These are phyloP conservation scores for Cryomyces minteri DNA, from an alignment of 495 filamentous ascomycete species.

Conservation along the genomic window DNA sequence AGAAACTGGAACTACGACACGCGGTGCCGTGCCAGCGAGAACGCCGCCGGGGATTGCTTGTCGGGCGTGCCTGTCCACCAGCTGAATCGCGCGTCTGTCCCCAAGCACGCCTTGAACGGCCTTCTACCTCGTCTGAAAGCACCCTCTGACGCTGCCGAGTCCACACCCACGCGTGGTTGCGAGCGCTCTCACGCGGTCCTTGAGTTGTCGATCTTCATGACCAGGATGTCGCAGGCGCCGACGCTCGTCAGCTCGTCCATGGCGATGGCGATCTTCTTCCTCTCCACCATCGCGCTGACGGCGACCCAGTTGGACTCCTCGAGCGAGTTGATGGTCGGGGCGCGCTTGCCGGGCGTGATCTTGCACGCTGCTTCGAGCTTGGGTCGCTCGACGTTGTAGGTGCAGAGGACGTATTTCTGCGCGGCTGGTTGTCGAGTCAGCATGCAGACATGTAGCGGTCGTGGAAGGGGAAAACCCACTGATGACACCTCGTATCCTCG, in stretches of 20 bases:
- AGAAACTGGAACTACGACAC: no score
- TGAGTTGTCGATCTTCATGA: constrained; percentile 76
- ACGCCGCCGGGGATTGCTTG: no score
- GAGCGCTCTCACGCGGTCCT: constrained; percentile 21
- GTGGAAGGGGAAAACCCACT: constrained; percentile 29
- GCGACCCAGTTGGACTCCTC: constrained; percentile 89
- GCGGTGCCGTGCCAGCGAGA: no score
- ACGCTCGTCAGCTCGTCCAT: constrained; percentile 76
- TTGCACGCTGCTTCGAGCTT: constrained; percentile 45
- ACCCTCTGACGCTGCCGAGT: no score
- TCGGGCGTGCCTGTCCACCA: no score
- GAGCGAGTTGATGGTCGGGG: constrained; percentile 72
- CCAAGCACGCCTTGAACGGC: no score
- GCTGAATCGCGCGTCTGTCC: no score
- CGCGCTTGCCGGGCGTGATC: constrained; percentile 88
- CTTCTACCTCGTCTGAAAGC: no score
- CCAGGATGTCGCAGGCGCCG: constrained; percentile 78
- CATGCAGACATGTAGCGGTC: not conserved
- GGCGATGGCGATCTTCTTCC: constrained; percentile 66
- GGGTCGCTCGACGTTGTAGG: constrained; percentile 72
- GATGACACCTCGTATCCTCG: constrained; percentile 80
- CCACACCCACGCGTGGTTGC: no score
- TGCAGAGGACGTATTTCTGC: constrained; percentile 84
- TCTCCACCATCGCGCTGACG: constrained; percentile 83
- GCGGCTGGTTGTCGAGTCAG: constrained; percentile 33